Evolutionary conservation across 352 stramenopile species (phyloP).

Genomic region (Phytophthora ramorum): DNA sequence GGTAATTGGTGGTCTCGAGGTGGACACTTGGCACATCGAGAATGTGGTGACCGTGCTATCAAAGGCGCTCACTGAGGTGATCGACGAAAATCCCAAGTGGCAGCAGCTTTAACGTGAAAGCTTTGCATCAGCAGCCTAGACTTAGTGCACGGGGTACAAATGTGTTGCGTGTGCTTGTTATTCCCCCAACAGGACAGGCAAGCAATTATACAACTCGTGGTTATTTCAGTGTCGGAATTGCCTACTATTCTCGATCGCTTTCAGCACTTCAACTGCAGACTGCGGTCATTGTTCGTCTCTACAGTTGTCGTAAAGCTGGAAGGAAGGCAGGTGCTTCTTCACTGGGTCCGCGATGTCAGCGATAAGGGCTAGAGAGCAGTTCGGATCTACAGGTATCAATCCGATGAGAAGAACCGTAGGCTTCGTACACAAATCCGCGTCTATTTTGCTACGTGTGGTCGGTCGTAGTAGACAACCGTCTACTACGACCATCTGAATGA

Average conservation of each 20-base stretch:
- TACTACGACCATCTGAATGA: too few relatives aligned
- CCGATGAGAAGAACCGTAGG: constrained; percentile 87
- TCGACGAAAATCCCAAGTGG: constrained; percentile 44
- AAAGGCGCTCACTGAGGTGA: constrained; percentile 38
- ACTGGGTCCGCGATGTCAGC: constrained; percentile 23
- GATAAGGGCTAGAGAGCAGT: constrained; percentile 17
- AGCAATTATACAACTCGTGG: constrained; percentile 1
- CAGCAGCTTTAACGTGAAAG: constrained; percentile 31
- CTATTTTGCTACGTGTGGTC: too few relatives aligned
- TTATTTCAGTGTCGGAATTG: constrained; percentile 23
- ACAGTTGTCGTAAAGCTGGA: too few relatives aligned
- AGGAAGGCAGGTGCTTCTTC: too few relatives aligned
- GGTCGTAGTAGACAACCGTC: too few relatives aligned
- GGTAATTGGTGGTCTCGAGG: constrained; percentile 55
- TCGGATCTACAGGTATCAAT: constrained; percentile 79
- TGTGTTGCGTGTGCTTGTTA: too few relatives aligned
- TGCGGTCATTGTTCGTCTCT: not conserved
- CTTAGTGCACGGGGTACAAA: not conserved
- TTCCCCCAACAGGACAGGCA: too few relatives aligned
- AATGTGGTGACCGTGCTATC: constrained; percentile 47
- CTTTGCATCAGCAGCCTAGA: constrained; percentile 14
- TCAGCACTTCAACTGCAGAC: not conserved
- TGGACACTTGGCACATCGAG: constrained; percentile 54
- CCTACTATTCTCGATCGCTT: constrained; percentile 22
- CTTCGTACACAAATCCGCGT: constrained; percentile 82